Evolutionary conservation across 1,284 basidiomycete genomes (phyloP), one percentile per base, ranked within the genome.

Genomic region (Volvariella surrecta): DNA sequence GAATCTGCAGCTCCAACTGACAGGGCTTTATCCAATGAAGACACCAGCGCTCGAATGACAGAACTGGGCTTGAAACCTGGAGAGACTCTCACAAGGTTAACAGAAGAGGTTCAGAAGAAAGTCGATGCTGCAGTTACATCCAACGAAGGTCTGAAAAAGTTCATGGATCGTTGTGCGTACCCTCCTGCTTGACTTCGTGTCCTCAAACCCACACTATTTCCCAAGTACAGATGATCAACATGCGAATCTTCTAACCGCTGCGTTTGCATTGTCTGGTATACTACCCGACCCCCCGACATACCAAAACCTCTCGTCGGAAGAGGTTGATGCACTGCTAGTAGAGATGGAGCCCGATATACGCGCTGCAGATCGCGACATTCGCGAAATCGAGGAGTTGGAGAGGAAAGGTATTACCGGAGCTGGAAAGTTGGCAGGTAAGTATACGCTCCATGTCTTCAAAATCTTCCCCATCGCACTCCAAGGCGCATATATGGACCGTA

Each of bases 281-380:
- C 59, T 73, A 1, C 62, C 66, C 0, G 65, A 69, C 24, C 61
- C 74, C 2, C 73, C 78, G 2, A 58, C 75, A 19, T 82, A 82
- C 48, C 74, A 76, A 45, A 70, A 70, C 39, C 79, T 88, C 75
- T 71, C 76, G 0, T 53, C 72, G 0, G 71, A 71, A 43, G 85
- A 86, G 54, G 63, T 88, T 7, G 82, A 84, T 34, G 78, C 79
- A 0, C 70, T 84, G 43, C 58, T 89, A 10, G 59, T 70, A 0
- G 87, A 89, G 53, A 83, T 89, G 76, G 87, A 89, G 49, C 73
- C 76, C 7, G 87, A 89, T 43, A 77, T 89, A 43, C 81, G 84
- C 16, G 73, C 77, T 30, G 85, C 84, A 9, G 87, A 89, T 50
- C 73, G 82, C 8, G 85, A 88, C 52, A 74, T 88, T 68, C 72